These are phyloP conservation scores for Colletotrichum sp. DNA, from an alignment of 2,329 filamentous ascomycete genomes.

Conservation along the genomic window DNA sequence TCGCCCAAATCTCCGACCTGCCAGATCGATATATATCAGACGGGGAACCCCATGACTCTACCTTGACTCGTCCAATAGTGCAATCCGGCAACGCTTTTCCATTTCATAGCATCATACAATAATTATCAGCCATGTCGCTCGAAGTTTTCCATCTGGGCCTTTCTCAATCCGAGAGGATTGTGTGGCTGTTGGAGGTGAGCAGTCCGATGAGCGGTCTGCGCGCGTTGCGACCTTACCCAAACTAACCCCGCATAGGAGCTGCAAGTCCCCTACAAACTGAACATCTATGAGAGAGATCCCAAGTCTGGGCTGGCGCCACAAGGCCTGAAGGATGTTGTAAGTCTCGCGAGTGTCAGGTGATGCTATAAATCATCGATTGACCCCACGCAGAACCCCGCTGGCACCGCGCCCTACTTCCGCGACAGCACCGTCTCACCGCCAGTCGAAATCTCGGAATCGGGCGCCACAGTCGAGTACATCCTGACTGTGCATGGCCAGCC, in stretches of 20 bases:
- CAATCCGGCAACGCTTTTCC: not conserved
- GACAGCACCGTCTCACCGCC: slow-evolving; percentile 52
- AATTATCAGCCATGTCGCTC: slow-evolving; percentile 13
- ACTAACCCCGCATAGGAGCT: slow-evolving; percentile 3
- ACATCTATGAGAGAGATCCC: slow-evolving; percentile 8
- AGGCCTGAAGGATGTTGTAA: slow-evolving; percentile 12
- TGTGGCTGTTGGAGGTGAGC: slow-evolving; percentile 22
- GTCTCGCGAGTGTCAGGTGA: not conserved
- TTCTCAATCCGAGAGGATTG: slow-evolving; percentile 23
- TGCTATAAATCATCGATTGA: not conserved
- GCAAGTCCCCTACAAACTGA: slow-evolving; percentile 17
- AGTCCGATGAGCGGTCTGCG: not conserved
- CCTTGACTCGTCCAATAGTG: not conserved
- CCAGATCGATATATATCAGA: not conserved
- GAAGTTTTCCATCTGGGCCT: slow-evolving; percentile 23
- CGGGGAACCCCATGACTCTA: not conserved
- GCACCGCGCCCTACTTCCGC: slow-evolving; percentile 65
- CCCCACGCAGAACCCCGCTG: slow-evolving; percentile 44
- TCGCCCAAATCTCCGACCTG: not conserved
- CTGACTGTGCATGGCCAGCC: slow-evolving; percentile 50
- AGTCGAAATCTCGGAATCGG: slow-evolving; percentile 56
- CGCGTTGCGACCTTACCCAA: not conserved
- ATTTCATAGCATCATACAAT: not conserved
- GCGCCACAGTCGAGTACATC: slow-evolving; percentile 68
- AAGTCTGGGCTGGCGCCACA: slow-evolving; percentile 4